Conservation (phyloP, 352 stramenopile genomes). For the Lagenidium giganteum region DNA sequence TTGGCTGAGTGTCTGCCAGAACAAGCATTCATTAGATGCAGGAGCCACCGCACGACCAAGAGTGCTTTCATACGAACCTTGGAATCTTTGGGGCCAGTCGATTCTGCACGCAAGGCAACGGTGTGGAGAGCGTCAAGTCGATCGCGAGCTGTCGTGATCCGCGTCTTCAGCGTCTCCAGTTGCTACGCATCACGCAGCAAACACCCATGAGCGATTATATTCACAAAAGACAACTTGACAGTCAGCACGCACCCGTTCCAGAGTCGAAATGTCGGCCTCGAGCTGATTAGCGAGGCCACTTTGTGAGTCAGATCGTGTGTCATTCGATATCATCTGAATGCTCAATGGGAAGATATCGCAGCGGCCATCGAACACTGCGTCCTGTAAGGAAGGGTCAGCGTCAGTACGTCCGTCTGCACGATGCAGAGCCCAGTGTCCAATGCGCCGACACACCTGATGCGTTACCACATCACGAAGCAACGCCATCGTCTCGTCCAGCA, state of each 20-base stretch:
- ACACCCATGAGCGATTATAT: background rate
- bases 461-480: slow-evolving; percentile 10
- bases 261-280: slow-evolving; percentile 15
- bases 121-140: slow-evolving; percentile 10
- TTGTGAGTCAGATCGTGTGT: slow-evolving; percentile 1
- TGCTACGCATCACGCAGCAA: slow-evolving; percentile 10
- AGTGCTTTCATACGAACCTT: too few relatives aligned
- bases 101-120: background rate
- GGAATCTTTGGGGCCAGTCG: slow-evolving; percentile 3
- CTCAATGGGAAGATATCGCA: slow-evolving; percentile 37
- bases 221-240: background rate
- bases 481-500: slow-evolving; percentile 2
- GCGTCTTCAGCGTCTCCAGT: slow-evolving; percentile 9
- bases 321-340: slow-evolving; percentile 25
- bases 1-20: slow-evolving; percentile 16
- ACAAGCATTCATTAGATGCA: too few relatives aligned
- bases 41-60: too few relatives aligned
- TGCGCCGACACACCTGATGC: slow-evolving; percentile 6
- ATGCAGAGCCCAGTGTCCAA: slow-evolving; percentile 1
- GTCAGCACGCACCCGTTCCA: slow-evolving; percentile 3
- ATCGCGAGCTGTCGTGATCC: slow-evolving; percentile 7
- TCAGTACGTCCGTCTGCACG: slow-evolving; percentile 18
- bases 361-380: slow-evolving; percentile 21
- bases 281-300: slow-evolving; percentile 7
- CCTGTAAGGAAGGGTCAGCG: slow-evolving; percentile 19